Conservation (phyloP, 108 stramenopile species). For the Phaeodactylum tricornutum region DNA sequence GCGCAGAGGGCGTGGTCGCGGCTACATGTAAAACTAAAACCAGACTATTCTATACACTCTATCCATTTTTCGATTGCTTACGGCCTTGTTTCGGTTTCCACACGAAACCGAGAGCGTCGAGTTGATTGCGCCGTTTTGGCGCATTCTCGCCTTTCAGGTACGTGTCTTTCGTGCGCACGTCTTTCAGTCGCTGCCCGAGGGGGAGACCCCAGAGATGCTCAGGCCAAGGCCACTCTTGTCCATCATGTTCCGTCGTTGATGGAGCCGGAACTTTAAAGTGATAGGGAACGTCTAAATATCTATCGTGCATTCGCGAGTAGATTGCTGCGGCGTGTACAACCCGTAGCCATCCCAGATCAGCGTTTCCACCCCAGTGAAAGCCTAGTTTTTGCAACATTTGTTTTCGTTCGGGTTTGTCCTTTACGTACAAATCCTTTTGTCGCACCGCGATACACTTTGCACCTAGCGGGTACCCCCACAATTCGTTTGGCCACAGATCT, state of each 20-base stretch:
- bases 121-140: conserved; percentile 39
- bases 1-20: too few relatives aligned
- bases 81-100: conserved; percentile 47
- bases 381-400: conserved; percentile 51
- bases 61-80: too few relatives aligned
- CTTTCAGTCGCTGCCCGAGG: conserved; percentile 66
- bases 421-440: conserved; percentile 74
- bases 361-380: conserved; percentile 64
- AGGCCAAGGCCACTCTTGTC: conserved; percentile 70
- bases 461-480: conserved; percentile 68
- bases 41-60: too few relatives aligned
- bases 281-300: conserved; percentile 51
- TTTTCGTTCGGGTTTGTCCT: conserved; percentile 43
- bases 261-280: conserved; percentile 57
- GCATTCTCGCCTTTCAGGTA: conserved; percentile 49
- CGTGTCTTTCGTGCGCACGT: conserved; percentile 62
- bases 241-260: conserved; percentile 12
- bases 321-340: conserved; percentile 82
- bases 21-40: too few relatives aligned
- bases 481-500: conserved; percentile 46
- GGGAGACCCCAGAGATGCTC: conserved; percentile 64
- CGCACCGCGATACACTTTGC: conserved; percentile 68
- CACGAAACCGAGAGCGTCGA: conserved; percentile 70
- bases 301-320: conserved; percentile 63
- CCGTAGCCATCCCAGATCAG: conserved; percentile 60